Evolutionary conservation across 2,329 filamentous ascomycete species (phyloP).

Genomic region (Aspergillus versicolor): DNA sequence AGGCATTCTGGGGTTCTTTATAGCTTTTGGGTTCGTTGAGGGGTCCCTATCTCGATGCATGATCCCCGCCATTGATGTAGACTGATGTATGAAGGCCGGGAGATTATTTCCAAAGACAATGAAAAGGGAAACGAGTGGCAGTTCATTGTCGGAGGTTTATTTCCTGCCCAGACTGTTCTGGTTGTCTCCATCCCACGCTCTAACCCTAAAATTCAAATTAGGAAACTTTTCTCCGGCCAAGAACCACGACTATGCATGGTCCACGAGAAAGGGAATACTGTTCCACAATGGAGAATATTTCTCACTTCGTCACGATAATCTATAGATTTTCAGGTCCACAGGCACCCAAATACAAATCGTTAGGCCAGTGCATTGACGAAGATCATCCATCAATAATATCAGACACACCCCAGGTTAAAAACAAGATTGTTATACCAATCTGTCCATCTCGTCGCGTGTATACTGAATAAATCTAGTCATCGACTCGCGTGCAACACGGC

Average conservation of each 20-base stretch:
- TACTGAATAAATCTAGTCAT: slow-evolving; percentile 23
- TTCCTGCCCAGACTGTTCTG: not conserved
- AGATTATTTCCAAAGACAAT: not conserved
- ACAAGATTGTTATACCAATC: not conserved
- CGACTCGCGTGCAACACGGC: no score
- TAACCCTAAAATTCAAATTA: not conserved
- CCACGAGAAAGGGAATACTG: no score
- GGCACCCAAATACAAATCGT: no score
- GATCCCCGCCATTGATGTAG: not conserved
- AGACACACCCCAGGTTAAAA: no score
- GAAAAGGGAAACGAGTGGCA: not conserved
- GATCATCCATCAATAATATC: no score
- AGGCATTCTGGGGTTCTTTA: not conserved
- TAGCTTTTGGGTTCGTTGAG: not conserved
- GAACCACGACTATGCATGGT: not conserved
- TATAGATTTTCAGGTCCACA: no score
- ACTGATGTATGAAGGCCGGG: not conserved
- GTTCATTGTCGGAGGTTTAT: not conserved
- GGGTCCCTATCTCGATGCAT: not conserved
- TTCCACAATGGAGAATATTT: no score
- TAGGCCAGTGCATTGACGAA: no score
- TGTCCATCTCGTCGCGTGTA: slow-evolving; percentile 9
- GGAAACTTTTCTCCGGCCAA: not conserved
- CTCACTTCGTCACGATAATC: no score
- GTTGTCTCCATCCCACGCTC: not conserved